A percentile compares a stretch with the other conserved stretches of the same genome.
Conservation (phyloP, 2,329 filamentous ascomycete genomes). For the Colletotrichum gloeosporioides region DNA sequence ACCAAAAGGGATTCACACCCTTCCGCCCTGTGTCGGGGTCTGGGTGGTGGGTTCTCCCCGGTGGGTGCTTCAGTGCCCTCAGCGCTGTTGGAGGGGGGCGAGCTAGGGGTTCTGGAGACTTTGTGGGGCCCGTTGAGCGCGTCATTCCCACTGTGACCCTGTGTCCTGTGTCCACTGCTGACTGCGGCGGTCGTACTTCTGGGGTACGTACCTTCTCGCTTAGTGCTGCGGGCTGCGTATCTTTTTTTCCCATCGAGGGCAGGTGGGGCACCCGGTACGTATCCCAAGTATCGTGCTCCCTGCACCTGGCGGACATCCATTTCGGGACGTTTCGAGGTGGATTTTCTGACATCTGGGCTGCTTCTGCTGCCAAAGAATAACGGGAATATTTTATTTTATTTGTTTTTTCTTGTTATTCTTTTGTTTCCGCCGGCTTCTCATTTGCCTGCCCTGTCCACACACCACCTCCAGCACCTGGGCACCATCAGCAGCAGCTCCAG, state of each 20-base stretch:
- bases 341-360: background rate
- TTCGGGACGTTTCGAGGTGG: background rate
- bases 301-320: background rate
- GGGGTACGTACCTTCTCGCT: background rate
- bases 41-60: background rate
- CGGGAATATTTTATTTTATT: background rate
- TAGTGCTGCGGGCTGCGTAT: slow-evolving; percentile 1
- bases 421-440: background rate
- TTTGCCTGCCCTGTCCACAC: background rate
- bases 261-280: background rate
- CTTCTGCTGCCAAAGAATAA: background rate
- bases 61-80: background rate
- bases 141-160: background rate
- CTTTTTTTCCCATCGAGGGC: background rate
- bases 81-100: background rate
- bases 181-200: background rate
- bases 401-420: background rate
- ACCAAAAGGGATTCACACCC: background rate
- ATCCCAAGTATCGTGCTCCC: background rate
- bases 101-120: slow-evolving; percentile 16
- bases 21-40: background rate
- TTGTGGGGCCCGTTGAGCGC: slow-evolving; percentile 5
- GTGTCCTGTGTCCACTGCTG: background rate
- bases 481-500: background rate
- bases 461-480: background rate